Percentiles rank a stretch among this genome's conserved stretches.
phyloP scores from a whole-genome alignment of 495 filamentous ascomycete species.

The Xylaria flabelliformis region DNA sequence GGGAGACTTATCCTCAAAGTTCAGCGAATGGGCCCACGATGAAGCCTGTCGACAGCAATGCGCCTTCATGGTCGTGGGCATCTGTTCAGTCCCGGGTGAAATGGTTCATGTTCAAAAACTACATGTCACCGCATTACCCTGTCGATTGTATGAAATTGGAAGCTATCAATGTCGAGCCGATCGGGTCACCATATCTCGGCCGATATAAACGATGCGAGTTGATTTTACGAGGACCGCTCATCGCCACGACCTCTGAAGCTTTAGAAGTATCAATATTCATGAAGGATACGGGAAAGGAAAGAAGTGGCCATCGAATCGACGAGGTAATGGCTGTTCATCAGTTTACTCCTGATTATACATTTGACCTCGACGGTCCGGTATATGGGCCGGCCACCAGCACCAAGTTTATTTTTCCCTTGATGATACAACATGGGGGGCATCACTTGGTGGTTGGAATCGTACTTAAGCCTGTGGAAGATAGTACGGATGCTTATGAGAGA shows the following conservation, averaged over 20 bases:
- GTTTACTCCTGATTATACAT: constrained; percentile 10
- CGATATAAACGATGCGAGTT: neutral
- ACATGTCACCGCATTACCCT: neutral
- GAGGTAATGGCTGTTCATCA: constrained; percentile 13
- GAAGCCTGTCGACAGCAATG: neutral
- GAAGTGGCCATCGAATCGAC: neutral
- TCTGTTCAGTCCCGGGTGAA: constrained; percentile 2
- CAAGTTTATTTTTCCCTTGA: neutral
- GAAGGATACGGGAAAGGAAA: constrained; percentile 6
- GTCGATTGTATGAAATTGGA: neutral
- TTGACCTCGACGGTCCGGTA: neutral
- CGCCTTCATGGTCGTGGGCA: constrained; percentile 11
- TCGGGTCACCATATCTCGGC: neutral
- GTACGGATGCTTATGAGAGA: constrained; percentile 7
- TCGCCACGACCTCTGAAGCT: constrained; percentile 4
- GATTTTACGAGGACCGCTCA: neutral
- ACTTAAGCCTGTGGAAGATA: neutral
- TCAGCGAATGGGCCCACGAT: neutral
- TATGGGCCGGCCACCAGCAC: neutral
- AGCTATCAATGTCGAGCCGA: neutral
- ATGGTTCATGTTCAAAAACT: constrained; percentile 17
- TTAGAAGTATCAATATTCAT: constrained; percentile 15
- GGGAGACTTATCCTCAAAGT: neutral
- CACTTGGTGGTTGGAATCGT: constrained; percentile 4
- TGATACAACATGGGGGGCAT: constrained; percentile 14